phyloP scores from a whole-genome alignment of 2,329 filamentous ascomycete species.

The Nemania sp. region DNA sequence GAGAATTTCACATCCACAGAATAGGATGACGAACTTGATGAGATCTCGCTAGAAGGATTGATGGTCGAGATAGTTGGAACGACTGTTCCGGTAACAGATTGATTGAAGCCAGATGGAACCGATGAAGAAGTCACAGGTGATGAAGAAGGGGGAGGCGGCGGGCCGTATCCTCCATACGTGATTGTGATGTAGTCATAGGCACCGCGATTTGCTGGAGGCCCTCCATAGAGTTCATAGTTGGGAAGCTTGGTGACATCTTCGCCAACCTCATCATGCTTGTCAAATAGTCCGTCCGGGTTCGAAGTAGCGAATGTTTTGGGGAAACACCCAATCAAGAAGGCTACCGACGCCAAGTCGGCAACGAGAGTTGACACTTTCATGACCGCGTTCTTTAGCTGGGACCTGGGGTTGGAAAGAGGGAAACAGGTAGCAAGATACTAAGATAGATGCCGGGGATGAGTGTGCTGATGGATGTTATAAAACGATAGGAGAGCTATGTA shows the following conservation, averaged over 20 bases:
- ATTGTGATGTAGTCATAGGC: conserved; percentile 31
- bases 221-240: conserved; percentile 30
- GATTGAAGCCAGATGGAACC: conserved; percentile 16
- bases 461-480: background rate
- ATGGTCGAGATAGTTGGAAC: conserved; percentile 5
- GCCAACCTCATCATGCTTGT: conserved; percentile 8
- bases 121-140: conserved; percentile 20
- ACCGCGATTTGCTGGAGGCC: conserved; percentile 27
- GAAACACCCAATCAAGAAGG: conserved; percentile 35
- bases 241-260: conserved; percentile 15
- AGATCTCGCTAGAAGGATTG: background rate
- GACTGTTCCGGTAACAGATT: conserved; percentile 14
- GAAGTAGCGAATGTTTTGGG: conserved; percentile 25
- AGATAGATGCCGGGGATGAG: background rate
- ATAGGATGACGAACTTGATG: conserved; percentile 4
- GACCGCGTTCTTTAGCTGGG: conserved; percentile 14
- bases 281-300: conserved; percentile 1
- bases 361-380: conserved; percentile 45
- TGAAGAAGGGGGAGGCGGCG: conserved; percentile 29
- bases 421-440: background rate
- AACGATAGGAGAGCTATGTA: background rate
- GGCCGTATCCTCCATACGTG: conserved; percentile 37
- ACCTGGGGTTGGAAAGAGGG: background rate
- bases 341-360: conserved; percentile 41
- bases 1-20: background rate